These are phyloP conservation scores for Priceomyces medius DNA, from an alignment of 805 yeast genomes.

Conservation along the genomic window DNA sequence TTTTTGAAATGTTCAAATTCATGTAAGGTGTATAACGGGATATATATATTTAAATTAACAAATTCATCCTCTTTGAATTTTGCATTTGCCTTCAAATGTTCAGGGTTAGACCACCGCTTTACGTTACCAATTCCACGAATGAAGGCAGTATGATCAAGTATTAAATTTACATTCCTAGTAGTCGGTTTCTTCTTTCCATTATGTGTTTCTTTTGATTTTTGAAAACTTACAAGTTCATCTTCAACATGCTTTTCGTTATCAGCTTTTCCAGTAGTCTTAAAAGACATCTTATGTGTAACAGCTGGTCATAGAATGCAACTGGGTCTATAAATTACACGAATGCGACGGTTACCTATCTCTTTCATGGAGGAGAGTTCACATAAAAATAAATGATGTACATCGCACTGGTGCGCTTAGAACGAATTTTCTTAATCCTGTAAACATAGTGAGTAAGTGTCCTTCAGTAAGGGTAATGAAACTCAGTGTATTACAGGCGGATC, in stretches of 20 bases:
- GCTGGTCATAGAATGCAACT: too few relatives aligned
- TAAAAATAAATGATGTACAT: too few relatives aligned
- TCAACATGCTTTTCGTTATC: background rate
- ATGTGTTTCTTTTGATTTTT: background rate
- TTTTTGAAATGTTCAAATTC: conserved; percentile 60
- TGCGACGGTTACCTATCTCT: too few relatives aligned
- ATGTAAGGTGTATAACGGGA: conserved; percentile 57
- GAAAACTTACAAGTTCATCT: background rate
- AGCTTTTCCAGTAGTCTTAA: background rate
- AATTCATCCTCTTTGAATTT: conserved; percentile 16
- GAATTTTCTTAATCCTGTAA: too few relatives aligned
- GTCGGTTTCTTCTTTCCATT: background rate
- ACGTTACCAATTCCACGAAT: conserved; percentile 68
- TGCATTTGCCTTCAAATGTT: conserved; percentile 27
- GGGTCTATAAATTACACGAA: too few relatives aligned
- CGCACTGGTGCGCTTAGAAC: too few relatives aligned
- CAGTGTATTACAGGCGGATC: too few relatives aligned
- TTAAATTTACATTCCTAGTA: conserved; percentile 35
- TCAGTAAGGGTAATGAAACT: too few relatives aligned
- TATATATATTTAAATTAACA: conserved; percentile 36
- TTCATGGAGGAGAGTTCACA: too few relatives aligned
- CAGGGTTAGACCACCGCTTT: conserved; percentile 56
- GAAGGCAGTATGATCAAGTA: conserved; percentile 66
- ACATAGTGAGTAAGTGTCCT: too few relatives aligned
- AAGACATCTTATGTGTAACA: background rate